Conservation (phyloP, 805 yeast species). For the Nakazawaea ishiwadae region DNA sequence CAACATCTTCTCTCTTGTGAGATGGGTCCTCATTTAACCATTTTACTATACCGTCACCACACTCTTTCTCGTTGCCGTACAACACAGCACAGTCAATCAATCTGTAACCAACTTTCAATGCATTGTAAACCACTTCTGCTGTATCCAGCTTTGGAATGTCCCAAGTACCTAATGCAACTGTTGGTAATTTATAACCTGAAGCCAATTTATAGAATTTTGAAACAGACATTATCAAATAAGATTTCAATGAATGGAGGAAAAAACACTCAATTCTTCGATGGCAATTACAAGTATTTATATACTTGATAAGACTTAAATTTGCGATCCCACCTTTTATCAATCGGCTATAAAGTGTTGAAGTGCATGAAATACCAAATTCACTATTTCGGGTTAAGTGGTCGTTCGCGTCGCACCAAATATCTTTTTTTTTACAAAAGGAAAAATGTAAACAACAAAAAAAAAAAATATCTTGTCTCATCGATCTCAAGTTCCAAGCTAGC, state of each 20-base stretch:
- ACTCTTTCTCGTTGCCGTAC: slow-evolving; percentile 44
- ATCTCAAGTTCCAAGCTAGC: too few relatives aligned
- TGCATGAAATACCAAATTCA: too few relatives aligned
- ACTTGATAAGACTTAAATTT: background rate
- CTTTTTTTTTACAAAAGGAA: too few relatives aligned
- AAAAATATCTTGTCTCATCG: too few relatives aligned
- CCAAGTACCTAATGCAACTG: slow-evolving; percentile 48
- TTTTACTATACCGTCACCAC: slow-evolving; percentile 40
- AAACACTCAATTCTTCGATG: background rate
- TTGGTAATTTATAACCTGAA: slow-evolving; percentile 49
- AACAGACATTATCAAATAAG: slow-evolving; percentile 4
- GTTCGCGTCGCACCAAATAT: too few relatives aligned
- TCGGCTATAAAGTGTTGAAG: too few relatives aligned
- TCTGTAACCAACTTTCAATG: slow-evolving; percentile 39
- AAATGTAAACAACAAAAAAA: too few relatives aligned
- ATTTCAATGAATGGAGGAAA: background rate
- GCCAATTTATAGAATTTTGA: slow-evolving; percentile 33
- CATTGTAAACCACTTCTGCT: slow-evolving; percentile 34
- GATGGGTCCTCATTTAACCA: slow-evolving; percentile 34
- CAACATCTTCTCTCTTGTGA: slow-evolving; percentile 45
- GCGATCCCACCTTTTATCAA: background rate
- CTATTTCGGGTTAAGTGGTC: too few relatives aligned
- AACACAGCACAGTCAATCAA: slow-evolving; percentile 44
- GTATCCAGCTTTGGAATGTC: slow-evolving; percentile 32
- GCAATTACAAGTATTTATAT: too few relatives aligned